phyloP scores from a whole-genome alignment of 768 basidiomycete species.

The Lepiota venenata region DNA sequence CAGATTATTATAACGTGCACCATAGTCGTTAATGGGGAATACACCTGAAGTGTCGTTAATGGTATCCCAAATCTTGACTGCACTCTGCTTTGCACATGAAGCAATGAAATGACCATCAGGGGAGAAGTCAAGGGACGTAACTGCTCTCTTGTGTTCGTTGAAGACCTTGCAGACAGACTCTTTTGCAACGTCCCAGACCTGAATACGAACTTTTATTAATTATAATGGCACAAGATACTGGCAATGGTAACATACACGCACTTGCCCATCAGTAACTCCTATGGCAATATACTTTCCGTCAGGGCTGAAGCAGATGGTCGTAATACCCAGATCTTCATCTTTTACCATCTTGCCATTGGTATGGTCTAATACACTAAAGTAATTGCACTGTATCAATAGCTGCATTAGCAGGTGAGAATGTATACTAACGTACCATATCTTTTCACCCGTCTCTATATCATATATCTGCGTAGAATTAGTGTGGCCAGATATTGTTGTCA shows the following conservation, averaged over 20 bases:
- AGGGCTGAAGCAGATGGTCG: conserved; percentile 88
- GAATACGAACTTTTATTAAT: conserved; percentile 16
- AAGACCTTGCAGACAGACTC: conserved; percentile 73
- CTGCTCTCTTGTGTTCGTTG: conserved; percentile 85
- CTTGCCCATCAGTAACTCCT: conserved; percentile 87
- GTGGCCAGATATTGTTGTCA: conserved; percentile 95
- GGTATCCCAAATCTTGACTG: conserved; percentile 40
- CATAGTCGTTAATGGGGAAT: conserved; percentile 38
- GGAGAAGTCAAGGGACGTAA: conserved; percentile 89
- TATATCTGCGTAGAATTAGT: conserved; percentile 94
- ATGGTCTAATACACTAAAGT: conserved; percentile 72
- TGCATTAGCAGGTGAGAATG: not conserved
- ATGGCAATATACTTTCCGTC: conserved; percentile 90
- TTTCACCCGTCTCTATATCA: conserved; percentile 83
- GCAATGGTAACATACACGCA: conserved; percentile 54
- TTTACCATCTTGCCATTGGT: conserved; percentile 63
- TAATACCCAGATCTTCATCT: conserved; percentile 90
- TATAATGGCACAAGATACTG: not conserved
- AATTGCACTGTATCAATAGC: not conserved
- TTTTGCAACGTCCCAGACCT: conserved; percentile 89
- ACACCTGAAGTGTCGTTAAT: conserved; percentile 27
- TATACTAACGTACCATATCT: conserved; percentile 64
- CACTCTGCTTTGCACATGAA: conserved; percentile 79
- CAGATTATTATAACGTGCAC: too few species aligned
- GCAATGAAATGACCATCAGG: conserved; percentile 76